Base-by-base conservation (phyloP, 352 stramenopile species). In the Phytophthora vignae region DNA sequence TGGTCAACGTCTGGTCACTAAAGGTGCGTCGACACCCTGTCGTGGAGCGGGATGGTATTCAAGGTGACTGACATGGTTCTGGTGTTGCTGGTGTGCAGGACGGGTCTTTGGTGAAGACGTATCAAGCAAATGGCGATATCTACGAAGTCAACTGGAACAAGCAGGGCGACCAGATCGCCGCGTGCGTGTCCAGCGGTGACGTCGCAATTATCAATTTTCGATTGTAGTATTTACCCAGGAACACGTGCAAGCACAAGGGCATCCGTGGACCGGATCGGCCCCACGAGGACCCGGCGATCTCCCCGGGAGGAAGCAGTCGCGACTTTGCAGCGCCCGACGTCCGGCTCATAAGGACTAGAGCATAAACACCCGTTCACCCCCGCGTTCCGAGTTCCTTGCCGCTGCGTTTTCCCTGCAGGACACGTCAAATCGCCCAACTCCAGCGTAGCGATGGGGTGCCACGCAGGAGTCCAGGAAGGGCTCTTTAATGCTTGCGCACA, bases 131-230 rank as follows among this genome's bases (percentile, higher is more conserved):
- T 80, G 94, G 94, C 55, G 98, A 99, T 87, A 99, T 99, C 83
- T 99, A 99, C 88, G 98, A 99, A 84, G 96, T 99, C 69, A 98
- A 98, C 76, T 99, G 98, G 98, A 99, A 98, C 84, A 85, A 88
- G 70, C 73, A 93, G 69, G 90, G 92, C 60, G 86, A 87, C 74
- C 79, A 94, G 74, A 90, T 98, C 77, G 88, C 90, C 52, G 90
- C 90, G 49, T 96, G 90, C 74, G 88, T 93, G 55, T 96, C 90
- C 50, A 95, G 87, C 60, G 88, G 88, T 71, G 87, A 96, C 76
- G 84, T 97, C 66, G 85, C 88, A 76, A 87, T 97, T 70, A 94
- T 97, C 79, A 91, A 91, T 82, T 96, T 96, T 88, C 87, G 88
- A 90, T 84, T 95, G 84, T 96, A 96, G 88, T 92, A 92, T 90